phyloP scores from a whole-genome alignment of 2,329 filamentous ascomycete species.

The Epichloe scottii region DNA sequence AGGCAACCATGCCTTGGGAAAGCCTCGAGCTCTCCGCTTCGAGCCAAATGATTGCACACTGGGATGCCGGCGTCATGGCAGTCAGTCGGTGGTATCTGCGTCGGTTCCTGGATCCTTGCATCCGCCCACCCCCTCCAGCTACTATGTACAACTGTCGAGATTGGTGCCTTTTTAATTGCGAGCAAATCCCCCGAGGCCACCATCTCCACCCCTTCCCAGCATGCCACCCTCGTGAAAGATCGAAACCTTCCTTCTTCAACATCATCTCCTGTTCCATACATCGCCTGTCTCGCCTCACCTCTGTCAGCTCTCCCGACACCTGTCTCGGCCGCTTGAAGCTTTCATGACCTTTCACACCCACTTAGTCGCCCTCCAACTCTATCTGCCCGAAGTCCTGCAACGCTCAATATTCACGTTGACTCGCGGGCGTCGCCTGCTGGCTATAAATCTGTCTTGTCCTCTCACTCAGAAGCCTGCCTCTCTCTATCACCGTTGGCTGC shows the following conservation, averaged over 20 bases:
- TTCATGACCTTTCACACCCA: not conserved
- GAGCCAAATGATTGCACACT: constrained; percentile 1
- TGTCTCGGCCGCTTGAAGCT: not conserved
- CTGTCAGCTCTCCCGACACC: not conserved
- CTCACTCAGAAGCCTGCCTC: not conserved
- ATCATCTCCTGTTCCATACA: not conserved
- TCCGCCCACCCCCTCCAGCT: not conserved
- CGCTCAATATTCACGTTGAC: not conserved
- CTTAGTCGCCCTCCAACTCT: not conserved
- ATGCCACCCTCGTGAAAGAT: not conserved
- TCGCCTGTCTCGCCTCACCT: not conserved
- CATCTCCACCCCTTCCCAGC: not conserved
- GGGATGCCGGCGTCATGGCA: not conserved
- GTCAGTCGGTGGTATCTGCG: not conserved
- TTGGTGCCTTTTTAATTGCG: constrained; percentile 6
- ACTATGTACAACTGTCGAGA: not conserved
- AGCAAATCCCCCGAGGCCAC: not conserved
- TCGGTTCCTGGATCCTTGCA: constrained; percentile 8
- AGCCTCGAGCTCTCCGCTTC: not conserved
- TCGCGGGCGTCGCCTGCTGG: not conserved
- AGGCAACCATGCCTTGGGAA: constrained; percentile 20
- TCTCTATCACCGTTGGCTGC: not conserved
- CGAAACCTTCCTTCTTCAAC: not conserved
- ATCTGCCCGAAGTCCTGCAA: not conserved
- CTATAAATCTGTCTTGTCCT: not conserved